Percentiles rank a stretch among this genome's conserved stretches.
These are phyloP conservation scores for Digitaria exilis DNA, from an alignment of 202 grass and related monocot species.

Conservation along the genomic window DNA sequence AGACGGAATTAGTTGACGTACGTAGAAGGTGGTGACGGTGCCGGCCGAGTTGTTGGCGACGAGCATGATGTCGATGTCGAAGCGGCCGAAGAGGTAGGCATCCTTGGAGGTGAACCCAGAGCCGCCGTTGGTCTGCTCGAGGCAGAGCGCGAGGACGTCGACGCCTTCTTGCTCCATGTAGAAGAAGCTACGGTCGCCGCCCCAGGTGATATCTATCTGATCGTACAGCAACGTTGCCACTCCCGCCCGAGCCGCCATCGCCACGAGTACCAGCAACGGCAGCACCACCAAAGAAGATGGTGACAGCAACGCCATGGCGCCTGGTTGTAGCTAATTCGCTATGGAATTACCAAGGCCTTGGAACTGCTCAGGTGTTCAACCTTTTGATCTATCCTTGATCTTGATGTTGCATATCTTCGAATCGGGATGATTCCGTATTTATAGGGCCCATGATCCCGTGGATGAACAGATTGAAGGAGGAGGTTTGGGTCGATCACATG, in stretches of 20 bases:
- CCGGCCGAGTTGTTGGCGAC: constrained; percentile 46
- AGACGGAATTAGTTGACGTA: not conserved
- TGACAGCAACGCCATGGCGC: not conserved
- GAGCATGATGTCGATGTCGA: constrained; percentile 58
- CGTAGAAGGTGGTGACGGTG: constrained; percentile 39
- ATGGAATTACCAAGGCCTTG: not conserved
- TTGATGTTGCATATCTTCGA: not conserved
- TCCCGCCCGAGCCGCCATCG: not conserved
- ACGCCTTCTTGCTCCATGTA: constrained; percentile 23
- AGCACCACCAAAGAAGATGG: not conserved
- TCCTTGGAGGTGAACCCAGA: constrained; percentile 41
- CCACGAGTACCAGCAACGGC: not conserved
- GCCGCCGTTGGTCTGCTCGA: constrained; percentile 45
- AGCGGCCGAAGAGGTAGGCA: constrained; percentile 46
- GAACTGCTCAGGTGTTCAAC: not conserved
- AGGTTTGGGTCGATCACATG: not conserved
- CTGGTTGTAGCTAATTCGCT: too few relatives aligned
- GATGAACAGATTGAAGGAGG: too few relatives aligned
- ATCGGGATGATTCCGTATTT: not conserved
- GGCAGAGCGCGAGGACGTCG: constrained; percentile 37
- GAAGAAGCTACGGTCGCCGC: constrained; percentile 41
- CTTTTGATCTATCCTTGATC: not conserved
- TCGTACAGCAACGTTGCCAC: not conserved
- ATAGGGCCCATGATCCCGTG: not conserved
- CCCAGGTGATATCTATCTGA: constrained; percentile 17